These are phyloP conservation scores for Penicillium atrosanguineum DNA, from an alignment of 495 filamentous ascomycete genomes.

Conservation along the genomic window DNA sequence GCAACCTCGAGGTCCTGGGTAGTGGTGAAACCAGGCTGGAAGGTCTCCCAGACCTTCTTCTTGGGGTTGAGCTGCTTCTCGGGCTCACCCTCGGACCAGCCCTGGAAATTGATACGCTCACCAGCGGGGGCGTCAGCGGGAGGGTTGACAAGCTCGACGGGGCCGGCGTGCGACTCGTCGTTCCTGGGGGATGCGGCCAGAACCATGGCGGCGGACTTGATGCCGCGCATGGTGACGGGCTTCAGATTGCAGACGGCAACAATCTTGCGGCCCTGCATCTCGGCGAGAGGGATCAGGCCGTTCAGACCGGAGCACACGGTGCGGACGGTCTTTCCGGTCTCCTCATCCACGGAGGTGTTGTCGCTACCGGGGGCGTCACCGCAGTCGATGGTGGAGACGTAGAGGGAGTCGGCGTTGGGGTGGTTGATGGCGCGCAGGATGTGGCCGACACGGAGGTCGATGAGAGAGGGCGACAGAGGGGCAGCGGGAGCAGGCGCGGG, in stretches of 20 bases:
- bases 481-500: conserved; percentile 60
- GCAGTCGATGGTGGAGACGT: conserved; percentile 93
- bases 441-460: conserved; percentile 94
- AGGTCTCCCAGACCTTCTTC: conserved; percentile 97
- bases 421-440: conserved; percentile 93
- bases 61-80: conserved; percentile 94
- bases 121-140: conserved; percentile 77
- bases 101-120: conserved; percentile 88
- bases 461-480: conserved; percentile 75
- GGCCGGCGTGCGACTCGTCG: conserved; percentile 77
- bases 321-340: conserved; percentile 82
- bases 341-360: conserved; percentile 71
- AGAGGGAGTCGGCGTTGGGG: conserved; percentile 94
- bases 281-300: conserved; percentile 84
- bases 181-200: conserved; percentile 84
- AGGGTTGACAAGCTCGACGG: conserved; percentile 88
- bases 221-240: conserved; percentile 96
- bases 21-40: conserved; percentile 92
- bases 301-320: conserved; percentile 97
- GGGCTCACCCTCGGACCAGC: conserved; percentile 82
- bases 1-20: conserved; percentile 74
- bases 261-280: conserved; percentile 95
- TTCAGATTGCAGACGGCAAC: conserved; percentile 96
- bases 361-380: conserved; percentile 84
- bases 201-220: conserved; percentile 95